Conservation (phyloP, 164 flowering plant genomes). For the Platanus orientalis region DNA sequence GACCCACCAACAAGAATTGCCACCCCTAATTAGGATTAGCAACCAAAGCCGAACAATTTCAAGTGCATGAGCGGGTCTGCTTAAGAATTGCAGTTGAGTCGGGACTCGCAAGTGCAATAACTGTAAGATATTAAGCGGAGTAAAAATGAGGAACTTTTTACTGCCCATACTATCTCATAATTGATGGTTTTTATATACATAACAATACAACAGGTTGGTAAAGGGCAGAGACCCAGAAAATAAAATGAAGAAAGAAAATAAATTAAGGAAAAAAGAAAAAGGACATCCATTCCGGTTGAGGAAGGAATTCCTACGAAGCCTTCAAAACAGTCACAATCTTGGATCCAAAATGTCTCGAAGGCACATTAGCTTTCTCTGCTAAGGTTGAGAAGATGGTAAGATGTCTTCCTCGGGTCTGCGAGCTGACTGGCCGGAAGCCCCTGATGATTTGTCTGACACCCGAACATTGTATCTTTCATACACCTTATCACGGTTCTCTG, state of each 20-base stretch:
- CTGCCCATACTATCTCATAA: neutral
- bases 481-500: conserved; percentile 51
- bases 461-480: conserved; percentile 42
- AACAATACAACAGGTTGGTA: neutral
- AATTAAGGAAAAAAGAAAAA: neutral
- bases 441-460: conserved; percentile 38
- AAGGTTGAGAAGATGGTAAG: conserved; percentile 39
- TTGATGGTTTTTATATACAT: neutral
- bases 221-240: conserved; percentile 3
- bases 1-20: no score
- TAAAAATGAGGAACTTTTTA: neutral
- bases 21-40: no score
- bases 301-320: neutral
- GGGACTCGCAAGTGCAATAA: no score
- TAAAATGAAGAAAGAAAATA: neutral
- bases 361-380: conserved; percentile 5
- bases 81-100: no score
- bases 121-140: no score
- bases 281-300: neutral
- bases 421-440: conserved; percentile 33
- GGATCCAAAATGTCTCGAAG: neutral
- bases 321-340: neutral
- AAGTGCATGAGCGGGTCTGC: no score
- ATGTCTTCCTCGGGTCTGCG: conserved; percentile 46
- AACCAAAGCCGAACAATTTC: no score